These are phyloP conservation scores for Cryptococcus floricola DNA, from an alignment of 1,284 basidiomycete species.

Conservation along the genomic window DNA sequence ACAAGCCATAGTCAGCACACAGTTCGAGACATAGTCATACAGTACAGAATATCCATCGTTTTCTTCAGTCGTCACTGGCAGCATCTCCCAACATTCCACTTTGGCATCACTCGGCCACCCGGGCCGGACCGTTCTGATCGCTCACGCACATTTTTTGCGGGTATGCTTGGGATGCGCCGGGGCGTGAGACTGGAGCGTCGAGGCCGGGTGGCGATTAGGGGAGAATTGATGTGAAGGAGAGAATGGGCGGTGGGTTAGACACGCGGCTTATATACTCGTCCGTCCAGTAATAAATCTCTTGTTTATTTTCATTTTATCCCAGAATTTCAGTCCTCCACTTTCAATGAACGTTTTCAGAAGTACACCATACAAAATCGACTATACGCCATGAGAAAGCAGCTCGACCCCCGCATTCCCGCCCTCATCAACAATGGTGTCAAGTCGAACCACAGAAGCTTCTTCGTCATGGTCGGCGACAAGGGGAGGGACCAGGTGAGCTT, in stretches of 20 bases:
- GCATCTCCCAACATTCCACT: not conserved
- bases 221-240: not conserved
- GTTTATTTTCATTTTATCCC: conserved; percentile 1
- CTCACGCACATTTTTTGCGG: not conserved
- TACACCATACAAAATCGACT: not conserved
- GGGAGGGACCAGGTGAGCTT: conserved; percentile 76
- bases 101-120: not conserved
- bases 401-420: conserved; percentile 88
- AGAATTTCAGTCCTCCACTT: not conserved
- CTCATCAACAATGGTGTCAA: conserved; percentile 92
- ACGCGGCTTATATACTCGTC: conserved; percentile 1
- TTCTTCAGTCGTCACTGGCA: not conserved
- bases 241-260: not conserved
- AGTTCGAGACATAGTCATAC: not conserved
- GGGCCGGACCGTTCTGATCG: not conserved
- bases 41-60: not conserved
- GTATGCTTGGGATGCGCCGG: not conserved
- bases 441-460: conserved; percentile 89
- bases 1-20: conserved; percentile 22
- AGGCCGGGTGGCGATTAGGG: not conserved
- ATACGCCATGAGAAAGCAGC: conserved; percentile 52
- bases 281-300: not conserved
- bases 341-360: not conserved
- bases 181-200: not conserved
- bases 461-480: conserved; percentile 94